phyloP scores from a whole-genome alignment of 805 yeast species.

The Metschnikowia sp. region DNA sequence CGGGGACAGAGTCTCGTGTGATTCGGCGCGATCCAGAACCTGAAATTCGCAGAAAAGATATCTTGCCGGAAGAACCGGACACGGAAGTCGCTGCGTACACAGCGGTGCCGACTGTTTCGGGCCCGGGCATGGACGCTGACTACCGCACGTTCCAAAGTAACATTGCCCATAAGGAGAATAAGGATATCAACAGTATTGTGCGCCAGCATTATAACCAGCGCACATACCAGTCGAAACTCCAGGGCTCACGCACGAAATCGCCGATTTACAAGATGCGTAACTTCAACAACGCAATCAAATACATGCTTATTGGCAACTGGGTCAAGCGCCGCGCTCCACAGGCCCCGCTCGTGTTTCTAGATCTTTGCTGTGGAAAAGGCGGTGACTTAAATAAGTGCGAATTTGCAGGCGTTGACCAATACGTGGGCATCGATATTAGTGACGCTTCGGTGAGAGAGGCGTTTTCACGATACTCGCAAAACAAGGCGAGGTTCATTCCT shows the following conservation, averaged over 20 bases:
- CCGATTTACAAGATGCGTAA: slow-evolving; percentile 83
- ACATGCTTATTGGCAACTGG: slow-evolving; percentile 73
- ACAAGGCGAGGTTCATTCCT: slow-evolving; percentile 40
- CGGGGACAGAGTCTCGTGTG: slow-evolving; percentile 12
- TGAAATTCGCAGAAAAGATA: slow-evolving; percentile 10
- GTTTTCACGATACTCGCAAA: slow-evolving; percentile 61
- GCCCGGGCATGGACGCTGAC: slow-evolving; percentile 17
- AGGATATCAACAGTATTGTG: slow-evolving; percentile 63
- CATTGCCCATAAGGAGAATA: slow-evolving; percentile 31
- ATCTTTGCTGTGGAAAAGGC: slow-evolving; percentile 96
- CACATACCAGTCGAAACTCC: slow-evolving; percentile 61
- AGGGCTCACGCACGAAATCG: slow-evolving; percentile 62
- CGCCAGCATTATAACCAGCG: slow-evolving; percentile 83
- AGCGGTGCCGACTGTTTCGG: slow-evolving; percentile 16
- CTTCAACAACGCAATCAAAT: slow-evolving; percentile 90
- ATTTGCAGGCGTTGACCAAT: slow-evolving; percentile 65
- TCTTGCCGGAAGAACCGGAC: slow-evolving; percentile 3
- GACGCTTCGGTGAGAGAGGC: slow-evolving; percentile 88
- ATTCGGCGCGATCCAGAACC: slow-evolving; percentile 17
- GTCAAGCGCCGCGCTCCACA: slow-evolving; percentile 33
- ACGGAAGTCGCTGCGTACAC: slow-evolving; percentile 17
- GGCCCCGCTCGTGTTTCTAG: slow-evolving; percentile 53
- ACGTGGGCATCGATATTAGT: slow-evolving; percentile 89
- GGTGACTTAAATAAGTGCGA: slow-evolving; percentile 94
- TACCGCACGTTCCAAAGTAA: slow-evolving; percentile 40